Evolutionary conservation across 108 stramenopile genomes (phyloP).

Genomic region (Tribonema minus): DNA sequence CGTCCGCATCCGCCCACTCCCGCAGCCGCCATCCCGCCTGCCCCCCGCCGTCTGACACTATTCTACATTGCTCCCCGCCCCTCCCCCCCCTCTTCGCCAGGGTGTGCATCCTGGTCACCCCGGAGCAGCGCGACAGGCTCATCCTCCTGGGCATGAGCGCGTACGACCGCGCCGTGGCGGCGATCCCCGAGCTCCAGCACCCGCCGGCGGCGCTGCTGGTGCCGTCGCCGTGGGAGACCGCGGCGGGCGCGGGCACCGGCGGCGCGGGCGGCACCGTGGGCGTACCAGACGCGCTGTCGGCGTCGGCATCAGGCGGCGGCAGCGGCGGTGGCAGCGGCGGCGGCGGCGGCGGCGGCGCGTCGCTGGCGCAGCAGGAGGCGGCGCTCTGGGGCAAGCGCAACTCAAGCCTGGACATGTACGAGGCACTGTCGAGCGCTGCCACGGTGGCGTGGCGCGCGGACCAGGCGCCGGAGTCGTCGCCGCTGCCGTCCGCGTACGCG

Average conservation of each 20-base stretch:
- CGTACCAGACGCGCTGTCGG: background rate
- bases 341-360: too few relatives aligned
- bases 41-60: too few relatives aligned
- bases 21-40: too few relatives aligned
- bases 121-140: slow-evolving; percentile 2
- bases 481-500: background rate
- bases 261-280: background rate
- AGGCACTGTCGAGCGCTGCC: too few relatives aligned
- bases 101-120: too few relatives aligned
- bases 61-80: too few relatives aligned
- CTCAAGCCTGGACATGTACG: too few relatives aligned
- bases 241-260: background rate
- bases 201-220: slow-evolving; percentile 11
- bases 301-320: background rate
- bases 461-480: too few relatives aligned
- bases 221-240: background rate
- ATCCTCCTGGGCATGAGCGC: slow-evolving; percentile 11
- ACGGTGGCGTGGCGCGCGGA: too few relatives aligned
- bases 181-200: background rate
- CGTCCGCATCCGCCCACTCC: too few relatives aligned
- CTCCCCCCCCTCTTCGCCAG: too few relatives aligned
- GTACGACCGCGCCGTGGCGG: slow-evolving; percentile 3
- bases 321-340: background rate
- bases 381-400: too few relatives aligned
- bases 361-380: background rate